These are phyloP conservation scores for Aspergillus uvarum DNA, from an alignment of 2,329 filamentous ascomycete species.

Conservation along the genomic window DNA sequence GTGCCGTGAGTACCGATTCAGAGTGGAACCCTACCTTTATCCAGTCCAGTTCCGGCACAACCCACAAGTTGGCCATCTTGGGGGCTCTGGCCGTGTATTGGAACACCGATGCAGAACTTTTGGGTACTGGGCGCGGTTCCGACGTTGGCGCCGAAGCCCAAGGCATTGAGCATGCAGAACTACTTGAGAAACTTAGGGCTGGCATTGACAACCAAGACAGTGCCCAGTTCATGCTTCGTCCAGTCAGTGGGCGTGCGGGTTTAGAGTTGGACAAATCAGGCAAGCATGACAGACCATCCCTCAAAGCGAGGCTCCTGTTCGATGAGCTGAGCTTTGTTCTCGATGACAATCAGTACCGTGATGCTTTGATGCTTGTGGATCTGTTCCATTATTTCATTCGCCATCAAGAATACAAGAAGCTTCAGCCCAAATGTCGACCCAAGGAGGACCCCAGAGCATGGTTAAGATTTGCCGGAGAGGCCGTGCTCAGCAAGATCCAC, in stretches of 20 bases:
- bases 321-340: conserved; percentile 98
- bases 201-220: conserved; percentile 75
- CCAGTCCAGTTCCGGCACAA: conserved; percentile 76
- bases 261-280: conserved; percentile 94
- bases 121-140: conserved; percentile 77
- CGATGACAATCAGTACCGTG: conserved; percentile 95
- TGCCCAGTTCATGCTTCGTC: conserved; percentile 94
- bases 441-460: conserved; percentile 92
- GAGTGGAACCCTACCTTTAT: conserved; percentile 97
- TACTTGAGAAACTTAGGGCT: conserved; percentile 72
- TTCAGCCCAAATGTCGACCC: conserved; percentile 78
- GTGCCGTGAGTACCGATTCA: conserved; percentile 90
- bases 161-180: conserved; percentile 66
- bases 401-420: conserved; percentile 93
- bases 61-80: conserved; percentile 90
- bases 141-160: conserved; percentile 59
- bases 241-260: conserved; percentile 91
- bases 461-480: conserved; percentile 86
- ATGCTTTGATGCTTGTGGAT: conserved; percentile 96
- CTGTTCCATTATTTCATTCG: conserved; percentile 98
- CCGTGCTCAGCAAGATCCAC: conserved; percentile 89
- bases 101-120: conserved; percentile 87
- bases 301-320: conserved; percentile 88
- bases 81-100: conserved; percentile 92
- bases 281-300: conserved; percentile 72